phyloP scores from a whole-genome alignment of 257 asterid species.

The Catharanthus roseus region DNA sequence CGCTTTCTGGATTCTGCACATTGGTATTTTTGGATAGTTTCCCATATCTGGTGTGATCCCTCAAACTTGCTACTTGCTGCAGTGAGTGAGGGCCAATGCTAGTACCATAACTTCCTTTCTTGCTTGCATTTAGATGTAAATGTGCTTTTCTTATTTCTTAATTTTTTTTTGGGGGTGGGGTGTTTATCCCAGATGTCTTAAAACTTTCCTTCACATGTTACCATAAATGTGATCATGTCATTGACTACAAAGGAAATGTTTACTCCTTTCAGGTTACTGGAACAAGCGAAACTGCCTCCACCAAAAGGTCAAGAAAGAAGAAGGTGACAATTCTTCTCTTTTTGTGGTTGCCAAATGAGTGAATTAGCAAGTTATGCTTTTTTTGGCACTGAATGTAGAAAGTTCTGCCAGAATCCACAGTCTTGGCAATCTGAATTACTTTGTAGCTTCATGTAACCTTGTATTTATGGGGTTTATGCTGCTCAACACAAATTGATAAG shows the following conservation, averaged over 20 bases:
- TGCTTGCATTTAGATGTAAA: not conserved
- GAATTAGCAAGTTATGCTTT: not conserved
- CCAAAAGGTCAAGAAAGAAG: constrained; percentile 67
- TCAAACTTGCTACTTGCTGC: not conserved
- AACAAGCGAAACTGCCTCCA: constrained; percentile 26
- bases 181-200: not conserved
- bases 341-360: not conserved
- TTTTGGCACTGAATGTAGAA: not conserved
- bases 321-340: constrained; percentile 36
- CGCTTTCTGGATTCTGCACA: not conserved
- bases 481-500: too few species aligned
- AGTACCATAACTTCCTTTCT: not conserved
- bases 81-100: not conserved
- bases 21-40: not conserved
- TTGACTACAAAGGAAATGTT: not conserved
- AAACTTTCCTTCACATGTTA: not conserved
- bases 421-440: not conserved
- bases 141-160: too few species aligned
- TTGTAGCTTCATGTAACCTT: not conserved
- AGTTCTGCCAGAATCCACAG: not conserved
- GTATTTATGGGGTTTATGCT: too few species aligned
- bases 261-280: constrained; percentile 36
- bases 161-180: not conserved
- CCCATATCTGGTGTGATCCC: not conserved
- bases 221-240: not conserved